Base-by-base conservation (phyloP, 2,329 filamentous ascomycete species). In the Diaporthe longicolla region DNA sequence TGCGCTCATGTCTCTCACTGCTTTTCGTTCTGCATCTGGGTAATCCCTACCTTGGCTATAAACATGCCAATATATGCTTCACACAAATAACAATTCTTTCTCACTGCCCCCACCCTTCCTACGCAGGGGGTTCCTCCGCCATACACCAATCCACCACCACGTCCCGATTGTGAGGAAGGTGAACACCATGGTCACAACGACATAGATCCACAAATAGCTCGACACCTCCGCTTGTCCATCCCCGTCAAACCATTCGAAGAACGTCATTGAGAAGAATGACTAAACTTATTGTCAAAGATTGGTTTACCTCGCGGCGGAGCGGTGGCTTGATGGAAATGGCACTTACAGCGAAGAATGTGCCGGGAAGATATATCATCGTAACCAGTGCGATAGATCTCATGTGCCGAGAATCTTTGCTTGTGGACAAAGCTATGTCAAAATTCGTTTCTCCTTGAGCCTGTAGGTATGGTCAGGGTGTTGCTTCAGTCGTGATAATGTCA, bases 281-380 rank as follows among this genome's bases (percentile, higher is more conserved):
- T 17, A 32, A 17, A 5, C 24, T 29, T 4, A 50, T 32, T n/a
- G 57, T 21, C 37, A 37, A 11, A 11, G 10, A 7, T n/a, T 43
- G 6, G 40, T 35, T 1, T 10, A 11, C 10, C 35, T 3, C 3
- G 8, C 2, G 7, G 40, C 1, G 3, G 15, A 26, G 8, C 1
- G 54, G 26, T 21, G 2, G 11, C 10, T 11, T 66, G 77, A 58
- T 75, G 35, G 10, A 11, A 3, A 11, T 7, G 37, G 3, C 7
- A 4, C 37, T 40, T 40, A 80, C 80, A 11, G 80, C 78, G 5
- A 80, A 75, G 59, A 82, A 81, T 4, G 80, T 82, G 0, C 79
- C 79, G 0, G 80, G 81, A 0, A 82, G 74, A 52, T 81, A 82
- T 0, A 82, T 54, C 80, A 82, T 82, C 0, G 81, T 80, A 9